Evolutionary conservation across 805 yeast species (phyloP).

Genomic region (Candida tammaniensis): DNA sequence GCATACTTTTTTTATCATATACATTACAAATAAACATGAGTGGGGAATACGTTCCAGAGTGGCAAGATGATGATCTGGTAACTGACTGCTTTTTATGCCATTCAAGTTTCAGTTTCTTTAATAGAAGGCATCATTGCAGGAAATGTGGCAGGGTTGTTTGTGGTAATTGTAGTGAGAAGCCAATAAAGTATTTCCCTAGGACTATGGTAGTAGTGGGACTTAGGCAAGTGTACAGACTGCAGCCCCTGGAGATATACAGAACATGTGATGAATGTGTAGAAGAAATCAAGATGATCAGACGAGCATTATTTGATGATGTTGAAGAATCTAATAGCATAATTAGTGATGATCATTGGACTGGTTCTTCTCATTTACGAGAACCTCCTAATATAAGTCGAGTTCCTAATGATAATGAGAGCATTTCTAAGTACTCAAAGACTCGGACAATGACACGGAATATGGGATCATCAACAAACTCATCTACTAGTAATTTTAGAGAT

Average conservation of each 20-base stretch:
- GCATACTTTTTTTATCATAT: no score
- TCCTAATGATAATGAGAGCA: slow-evolving; percentile 8
- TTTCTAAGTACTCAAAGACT: slow-evolving; percentile 18
- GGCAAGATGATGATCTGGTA: slow-evolving; percentile 71
- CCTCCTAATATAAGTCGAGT: neutral
- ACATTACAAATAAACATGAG: no score
- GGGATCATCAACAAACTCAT: slow-evolving; percentile 5
- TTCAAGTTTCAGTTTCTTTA: slow-evolving; percentile 52
- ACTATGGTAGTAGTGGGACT: slow-evolving; percentile 53
- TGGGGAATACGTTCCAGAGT: slow-evolving; percentile 37
- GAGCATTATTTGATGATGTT: slow-evolving; percentile 5
- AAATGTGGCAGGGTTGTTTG: slow-evolving; percentile 80
- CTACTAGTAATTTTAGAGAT: slow-evolving; percentile 24
- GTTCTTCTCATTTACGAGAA: neutral
- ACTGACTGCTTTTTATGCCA: slow-evolving; percentile 55
- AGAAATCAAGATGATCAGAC: slow-evolving; percentile 51
- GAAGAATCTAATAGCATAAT: slow-evolving; percentile 1
- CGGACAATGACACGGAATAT: slow-evolving; percentile 16
- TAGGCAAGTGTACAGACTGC: slow-evolving; percentile 44
- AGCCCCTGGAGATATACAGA: slow-evolving; percentile 57
- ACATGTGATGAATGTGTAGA: slow-evolving; percentile 74
- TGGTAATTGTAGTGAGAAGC: slow-evolving; percentile 57
- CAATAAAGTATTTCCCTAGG: slow-evolving; percentile 54
- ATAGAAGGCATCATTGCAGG: slow-evolving; percentile 81
- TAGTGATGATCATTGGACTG: neutral